These are phyloP conservation scores for Yamadazyma atmosphaerica DNA, from an alignment of 1,139 yeast genomes.

Conservation along the genomic window DNA sequence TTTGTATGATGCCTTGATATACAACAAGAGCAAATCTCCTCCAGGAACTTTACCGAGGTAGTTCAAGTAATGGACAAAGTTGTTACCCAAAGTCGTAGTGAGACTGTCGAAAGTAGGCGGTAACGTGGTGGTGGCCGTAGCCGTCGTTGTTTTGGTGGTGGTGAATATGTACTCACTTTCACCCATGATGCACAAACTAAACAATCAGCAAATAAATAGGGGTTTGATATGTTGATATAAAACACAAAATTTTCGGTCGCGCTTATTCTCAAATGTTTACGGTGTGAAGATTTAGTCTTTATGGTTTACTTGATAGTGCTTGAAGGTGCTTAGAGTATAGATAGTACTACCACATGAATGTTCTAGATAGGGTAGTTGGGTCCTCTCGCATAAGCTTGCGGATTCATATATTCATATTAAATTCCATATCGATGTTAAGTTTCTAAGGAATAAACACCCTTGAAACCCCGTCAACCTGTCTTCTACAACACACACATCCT, in stretches of 20 bases:
- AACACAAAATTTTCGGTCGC: no score
- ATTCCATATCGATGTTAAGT: not conserved
- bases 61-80: conserved; percentile 38
- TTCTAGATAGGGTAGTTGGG: no score
- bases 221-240: not conserved
- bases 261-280: no score
- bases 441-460: conserved; percentile 50
- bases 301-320: no score
- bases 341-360: no score
- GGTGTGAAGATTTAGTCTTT: no score
- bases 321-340: no score
- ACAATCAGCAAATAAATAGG: not conserved
- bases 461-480: conserved; percentile 61
- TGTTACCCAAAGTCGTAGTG: conserved; percentile 33
- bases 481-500: conserved; percentile 85
- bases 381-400: no score
- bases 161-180: conserved; percentile 18
- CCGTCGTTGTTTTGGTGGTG: conserved; percentile 23
- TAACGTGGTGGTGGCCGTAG: conserved; percentile 28
- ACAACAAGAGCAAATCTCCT: conserved; percentile 70
- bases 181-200: conserved; percentile 3
- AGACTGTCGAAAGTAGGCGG: conserved; percentile 45
- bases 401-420: not conserved
- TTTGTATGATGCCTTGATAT: conserved; percentile 85
- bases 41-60: conserved; percentile 65